phyloP scores from a whole-genome alignment of 768 basidiomycete species.

The Termitomyces sp. region DNA sequence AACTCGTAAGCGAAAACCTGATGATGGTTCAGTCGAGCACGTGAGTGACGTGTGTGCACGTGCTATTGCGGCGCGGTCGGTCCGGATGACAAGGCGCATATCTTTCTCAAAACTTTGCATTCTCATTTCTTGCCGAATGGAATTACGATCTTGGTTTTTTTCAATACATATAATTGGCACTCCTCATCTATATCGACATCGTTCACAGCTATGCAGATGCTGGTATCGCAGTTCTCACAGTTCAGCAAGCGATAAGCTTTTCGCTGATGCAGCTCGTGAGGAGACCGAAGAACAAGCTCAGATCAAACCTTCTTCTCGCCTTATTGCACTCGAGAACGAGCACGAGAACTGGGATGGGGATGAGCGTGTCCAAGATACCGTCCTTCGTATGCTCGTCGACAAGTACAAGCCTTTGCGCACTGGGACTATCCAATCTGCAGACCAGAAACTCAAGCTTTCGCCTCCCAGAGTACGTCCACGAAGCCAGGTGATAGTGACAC shows the following conservation, averaged over 20 bases:
- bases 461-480: constrained; percentile 34
- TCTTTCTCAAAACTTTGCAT: not conserved
- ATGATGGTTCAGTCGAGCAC: too few relatives aligned
- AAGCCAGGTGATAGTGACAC: constrained; percentile 10
- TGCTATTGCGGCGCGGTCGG: not conserved
- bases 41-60: too few relatives aligned
- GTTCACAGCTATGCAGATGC: not conserved
- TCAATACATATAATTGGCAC: not conserved
- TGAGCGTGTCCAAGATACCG: constrained; percentile 61
- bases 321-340: constrained; percentile 32
- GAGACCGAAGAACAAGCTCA: constrained; percentile 31
- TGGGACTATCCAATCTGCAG: constrained; percentile 52
- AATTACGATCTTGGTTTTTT: not conserved
- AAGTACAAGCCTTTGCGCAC: constrained; percentile 79
- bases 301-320: constrained; percentile 11
- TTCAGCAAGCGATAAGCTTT: constrained; percentile 53
- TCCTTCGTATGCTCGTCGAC: constrained; percentile 82
- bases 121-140: not conserved
- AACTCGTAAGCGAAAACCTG: too few relatives aligned
- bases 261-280: constrained; percentile 56
- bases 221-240: not conserved
- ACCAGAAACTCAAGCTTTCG: constrained; percentile 55
- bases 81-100: not conserved
- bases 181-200: not conserved
- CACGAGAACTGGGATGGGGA: constrained; percentile 77